Evolutionary conservation across 1,284 basidiomycete species (phyloP).

Genomic region (Ganoderma boninense): DNA sequence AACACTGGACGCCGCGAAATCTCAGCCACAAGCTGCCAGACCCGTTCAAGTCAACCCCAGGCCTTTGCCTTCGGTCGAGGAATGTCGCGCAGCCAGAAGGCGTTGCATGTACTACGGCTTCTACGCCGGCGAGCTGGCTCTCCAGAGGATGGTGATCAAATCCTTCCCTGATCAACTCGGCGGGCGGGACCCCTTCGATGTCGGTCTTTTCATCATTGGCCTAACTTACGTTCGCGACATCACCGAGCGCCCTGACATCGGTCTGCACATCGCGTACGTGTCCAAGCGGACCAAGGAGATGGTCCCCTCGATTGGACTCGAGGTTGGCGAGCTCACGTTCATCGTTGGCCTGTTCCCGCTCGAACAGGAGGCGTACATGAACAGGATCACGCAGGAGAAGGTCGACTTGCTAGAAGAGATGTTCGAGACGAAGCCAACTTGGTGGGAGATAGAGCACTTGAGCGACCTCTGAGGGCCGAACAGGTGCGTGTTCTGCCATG

Average conservation of each 20-base stretch:
- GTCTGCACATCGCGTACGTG: not conserved
- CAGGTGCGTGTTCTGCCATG: not conserved
- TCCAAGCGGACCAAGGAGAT: not conserved
- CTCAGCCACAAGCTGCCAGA: not conserved
- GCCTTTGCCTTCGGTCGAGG: slow-evolving; percentile 2
- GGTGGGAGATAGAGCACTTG: not conserved
- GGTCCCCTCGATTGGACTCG: not conserved
- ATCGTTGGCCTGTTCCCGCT: not conserved
- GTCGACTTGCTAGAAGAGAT: not conserved
- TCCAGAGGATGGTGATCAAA: not conserved
- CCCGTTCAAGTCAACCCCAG: slow-evolving; percentile 3
- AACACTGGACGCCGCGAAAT: not conserved
- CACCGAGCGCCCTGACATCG: not conserved
- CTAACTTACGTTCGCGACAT: not conserved
- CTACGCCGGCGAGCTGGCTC: not conserved
- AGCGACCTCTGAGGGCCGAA: not conserved
- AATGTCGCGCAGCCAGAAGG: not conserved
- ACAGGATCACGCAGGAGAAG: not conserved
- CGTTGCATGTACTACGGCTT: slow-evolving; percentile 7
- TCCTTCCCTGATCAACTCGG: not conserved
- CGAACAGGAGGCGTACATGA: not conserved
- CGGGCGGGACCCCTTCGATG: not conserved
- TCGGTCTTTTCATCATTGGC: not conserved
- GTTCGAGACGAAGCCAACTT: not conserved
- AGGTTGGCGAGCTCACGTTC: not conserved